Evolutionary conservation across 106 monocot species (phyloP).

Genomic region (Iris macrosiphon): DNA sequence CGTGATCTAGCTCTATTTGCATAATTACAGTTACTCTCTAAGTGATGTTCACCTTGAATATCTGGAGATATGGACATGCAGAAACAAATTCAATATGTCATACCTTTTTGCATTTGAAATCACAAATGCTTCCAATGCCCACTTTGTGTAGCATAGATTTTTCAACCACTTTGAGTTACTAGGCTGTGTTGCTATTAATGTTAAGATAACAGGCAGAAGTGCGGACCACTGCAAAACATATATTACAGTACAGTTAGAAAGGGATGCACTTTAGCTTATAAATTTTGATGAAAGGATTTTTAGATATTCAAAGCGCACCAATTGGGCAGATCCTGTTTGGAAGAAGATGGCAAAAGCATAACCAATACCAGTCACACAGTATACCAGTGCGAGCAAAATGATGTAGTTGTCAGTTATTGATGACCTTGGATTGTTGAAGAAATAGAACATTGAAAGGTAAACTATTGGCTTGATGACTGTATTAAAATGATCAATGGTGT

Average conservation of each 20-base stretch:
- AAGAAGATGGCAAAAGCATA: constrained; percentile 84
- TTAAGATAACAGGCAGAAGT: constrained; percentile 86
- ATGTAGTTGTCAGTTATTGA: constrained; percentile 63
- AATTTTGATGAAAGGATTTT: not conserved
- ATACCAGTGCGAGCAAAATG: constrained; percentile 65
- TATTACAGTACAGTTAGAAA: not conserved
- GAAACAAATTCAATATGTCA: too few relatives aligned
- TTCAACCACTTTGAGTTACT: constrained; percentile 28
- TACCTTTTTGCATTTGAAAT: constrained; percentile 83
- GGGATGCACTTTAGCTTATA: not conserved
- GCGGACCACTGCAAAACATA: constrained; percentile 86
- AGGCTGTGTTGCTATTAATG: constrained; percentile 79
- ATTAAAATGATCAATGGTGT: constrained; percentile 87
- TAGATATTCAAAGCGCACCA: constrained; percentile 26
- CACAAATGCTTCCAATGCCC: constrained; percentile 93
- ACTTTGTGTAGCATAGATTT: constrained; percentile 87
- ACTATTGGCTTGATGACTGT: constrained; percentile 81
- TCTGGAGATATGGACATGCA: too few relatives aligned
- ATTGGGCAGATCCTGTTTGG: constrained; percentile 77
- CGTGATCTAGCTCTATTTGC: too few relatives aligned
- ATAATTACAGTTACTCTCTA: too few relatives aligned
- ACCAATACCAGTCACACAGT: constrained; percentile 87
- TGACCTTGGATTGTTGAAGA: constrained; percentile 87
- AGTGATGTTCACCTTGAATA: too few relatives aligned
- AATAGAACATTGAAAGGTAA: constrained; percentile 95